Percentiles rank a stretch among this genome's conserved stretches.
Conservation (phyloP, 768 basidiomycete species). For the Pleurotus sapidus region DNA sequence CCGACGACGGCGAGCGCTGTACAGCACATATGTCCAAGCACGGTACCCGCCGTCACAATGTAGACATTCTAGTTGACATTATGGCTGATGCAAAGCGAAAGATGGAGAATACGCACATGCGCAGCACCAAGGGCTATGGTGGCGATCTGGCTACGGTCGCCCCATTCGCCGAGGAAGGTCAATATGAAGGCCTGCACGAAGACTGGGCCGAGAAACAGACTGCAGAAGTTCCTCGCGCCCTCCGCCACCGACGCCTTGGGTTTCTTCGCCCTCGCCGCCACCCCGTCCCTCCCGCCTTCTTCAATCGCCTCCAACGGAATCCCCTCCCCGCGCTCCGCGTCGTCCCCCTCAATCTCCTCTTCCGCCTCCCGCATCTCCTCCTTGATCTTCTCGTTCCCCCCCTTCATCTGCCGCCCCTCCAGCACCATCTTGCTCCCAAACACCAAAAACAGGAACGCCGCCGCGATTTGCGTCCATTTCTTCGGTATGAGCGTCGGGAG, state of each 20-base stretch:
- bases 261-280: slow-evolving; percentile 4
- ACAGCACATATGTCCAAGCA: slow-evolving; percentile 85
- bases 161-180: slow-evolving; percentile 99
- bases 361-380: slow-evolving; percentile 97
- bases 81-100: not conserved
- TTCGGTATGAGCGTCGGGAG: slow-evolving; percentile 81
- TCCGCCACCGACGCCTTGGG: slow-evolving; percentile 36
- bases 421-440: slow-evolving; percentile 90
- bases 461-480: slow-evolving; percentile 65
- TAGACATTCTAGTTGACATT: slow-evolving; percentile 71
- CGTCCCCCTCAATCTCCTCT: slow-evolving; percentile 90
- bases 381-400: slow-evolving; percentile 75
- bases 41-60: slow-evolving; percentile 85
- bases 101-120: slow-evolving; percentile 58
- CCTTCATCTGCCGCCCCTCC: slow-evolving; percentile 80
- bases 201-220: slow-evolving; percentile 83
- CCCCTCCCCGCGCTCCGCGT: slow-evolving; percentile 37
- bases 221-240: slow-evolving; percentile 79
- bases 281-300: slow-evolving; percentile 45
- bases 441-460: slow-evolving; percentile 81
- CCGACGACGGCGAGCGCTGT: slow-evolving; percentile 91
- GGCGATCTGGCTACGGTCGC: slow-evolving; percentile 95
- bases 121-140: slow-evolving; percentile 95
- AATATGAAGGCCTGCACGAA: slow-evolving; percentile 94
- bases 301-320: slow-evolving; percentile 79